Conservation (phyloP, 2,329 filamentous ascomycete species). For the Huntiella savannae region DNA sequence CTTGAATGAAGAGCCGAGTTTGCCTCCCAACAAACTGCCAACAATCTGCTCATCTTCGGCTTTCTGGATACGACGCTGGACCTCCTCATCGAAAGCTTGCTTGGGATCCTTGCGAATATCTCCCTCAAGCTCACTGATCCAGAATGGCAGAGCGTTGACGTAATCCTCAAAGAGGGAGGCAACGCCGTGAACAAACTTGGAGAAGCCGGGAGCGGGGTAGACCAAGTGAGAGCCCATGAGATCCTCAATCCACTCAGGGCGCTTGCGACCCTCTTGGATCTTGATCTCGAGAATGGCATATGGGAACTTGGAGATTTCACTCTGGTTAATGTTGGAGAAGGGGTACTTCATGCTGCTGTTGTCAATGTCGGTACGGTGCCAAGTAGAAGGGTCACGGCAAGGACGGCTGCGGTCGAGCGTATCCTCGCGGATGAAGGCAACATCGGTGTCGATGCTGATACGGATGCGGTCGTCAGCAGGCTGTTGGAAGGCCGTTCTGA, state of each 20-base stretch:
- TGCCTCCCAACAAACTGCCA: slow-evolving; percentile 60
- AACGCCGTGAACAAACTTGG: slow-evolving; percentile 89
- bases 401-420: slow-evolving; percentile 66
- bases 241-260: slow-evolving; percentile 73
- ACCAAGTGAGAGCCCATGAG: slow-evolving; percentile 85
- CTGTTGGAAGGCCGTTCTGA: slow-evolving; percentile 88
- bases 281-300: slow-evolving; percentile 89
- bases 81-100: slow-evolving; percentile 76
- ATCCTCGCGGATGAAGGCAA: slow-evolving; percentile 69
- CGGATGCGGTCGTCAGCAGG: slow-evolving; percentile 78
- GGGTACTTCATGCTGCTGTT: slow-evolving; percentile 65
- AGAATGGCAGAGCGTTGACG: slow-evolving; percentile 91
- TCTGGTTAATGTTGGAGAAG: slow-evolving; percentile 71
- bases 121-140: slow-evolving; percentile 76
- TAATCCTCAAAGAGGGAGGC: slow-evolving; percentile 86
- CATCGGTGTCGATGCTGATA: slow-evolving; percentile 79
- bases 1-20: slow-evolving; percentile 33
- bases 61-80: slow-evolving; percentile 59
- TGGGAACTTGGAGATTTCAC: slow-evolving; percentile 79
- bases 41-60: slow-evolving; percentile 79
- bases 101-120: slow-evolving; percentile 91
- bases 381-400: slow-evolving; percentile 70
- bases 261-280: slow-evolving; percentile 53
- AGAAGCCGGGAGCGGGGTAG: slow-evolving; percentile 75
- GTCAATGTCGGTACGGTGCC: slow-evolving; percentile 87